A percentile compares a stretch with the other conserved stretches of the same genome.
Evolutionary conservation across 2,329 filamentous ascomycete genomes (phyloP).

Genomic region (Cordyceps sp.): DNA sequence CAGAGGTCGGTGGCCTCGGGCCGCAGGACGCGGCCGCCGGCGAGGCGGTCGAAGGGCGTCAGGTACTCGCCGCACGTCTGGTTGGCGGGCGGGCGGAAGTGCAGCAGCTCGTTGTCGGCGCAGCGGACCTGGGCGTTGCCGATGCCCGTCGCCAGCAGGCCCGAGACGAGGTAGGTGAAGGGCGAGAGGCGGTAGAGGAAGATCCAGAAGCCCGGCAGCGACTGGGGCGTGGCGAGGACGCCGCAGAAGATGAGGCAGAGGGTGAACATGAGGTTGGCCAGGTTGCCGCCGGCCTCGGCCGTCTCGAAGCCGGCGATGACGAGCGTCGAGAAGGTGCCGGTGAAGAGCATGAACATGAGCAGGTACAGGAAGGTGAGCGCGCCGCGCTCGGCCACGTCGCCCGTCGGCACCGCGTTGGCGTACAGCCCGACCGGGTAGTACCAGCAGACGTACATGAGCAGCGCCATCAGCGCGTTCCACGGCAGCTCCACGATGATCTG

Average conservation of each 20-base stretch:
- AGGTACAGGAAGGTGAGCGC: constrained; percentile 67
- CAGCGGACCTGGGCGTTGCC: constrained; percentile 51
- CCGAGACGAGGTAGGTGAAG: constrained; percentile 65
- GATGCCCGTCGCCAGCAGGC: constrained; percentile 53
- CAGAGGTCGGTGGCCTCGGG: constrained; percentile 29
- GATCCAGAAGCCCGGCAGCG: constrained; percentile 61
- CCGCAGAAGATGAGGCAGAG: constrained; percentile 60
- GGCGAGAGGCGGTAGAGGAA: constrained; percentile 69
- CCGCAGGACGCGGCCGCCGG: constrained; percentile 39
- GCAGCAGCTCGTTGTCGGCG: constrained; percentile 49
- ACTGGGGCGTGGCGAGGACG: constrained; percentile 47
- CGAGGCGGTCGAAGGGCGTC: constrained; percentile 23
- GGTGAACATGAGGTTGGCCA: constrained; percentile 60
- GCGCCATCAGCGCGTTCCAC: constrained; percentile 62
- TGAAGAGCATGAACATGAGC: constrained; percentile 61
- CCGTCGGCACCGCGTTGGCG: constrained; percentile 45
- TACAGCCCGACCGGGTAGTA: constrained; percentile 77
- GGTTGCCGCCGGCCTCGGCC: constrained; percentile 58
- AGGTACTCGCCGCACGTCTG: constrained; percentile 46
- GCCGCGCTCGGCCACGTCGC: constrained; percentile 49
- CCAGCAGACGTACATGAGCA: constrained; percentile 66
- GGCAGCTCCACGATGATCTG: constrained; percentile 76
- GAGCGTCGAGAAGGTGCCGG: constrained; percentile 65
- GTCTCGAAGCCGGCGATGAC: constrained; percentile 60
- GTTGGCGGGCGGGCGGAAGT: constrained; percentile 44